Conservation (phyloP, 2,329 filamentous ascomycete species). For the Fusarium nisikadoi region DNA sequence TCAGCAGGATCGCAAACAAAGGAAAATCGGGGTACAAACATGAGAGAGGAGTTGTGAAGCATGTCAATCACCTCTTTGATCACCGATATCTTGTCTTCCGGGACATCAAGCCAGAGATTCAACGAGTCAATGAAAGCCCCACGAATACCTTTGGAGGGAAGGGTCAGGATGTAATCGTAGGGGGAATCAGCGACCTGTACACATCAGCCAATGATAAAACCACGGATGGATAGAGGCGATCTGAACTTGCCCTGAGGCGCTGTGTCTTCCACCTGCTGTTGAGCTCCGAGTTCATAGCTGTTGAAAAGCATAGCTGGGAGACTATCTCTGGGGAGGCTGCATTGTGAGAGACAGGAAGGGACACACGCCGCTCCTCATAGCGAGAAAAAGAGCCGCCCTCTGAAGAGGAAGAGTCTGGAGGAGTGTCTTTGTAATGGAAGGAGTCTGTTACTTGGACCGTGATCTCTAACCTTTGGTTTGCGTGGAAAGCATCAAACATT, state of each 20-base stretch:
- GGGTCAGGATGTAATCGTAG: neutral
- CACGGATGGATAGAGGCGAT: accelerated
- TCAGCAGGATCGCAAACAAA: accelerated
- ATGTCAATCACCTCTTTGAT: neutral
- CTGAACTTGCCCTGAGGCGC: accelerated
- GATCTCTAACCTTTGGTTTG: neutral
- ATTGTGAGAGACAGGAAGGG: neutral
- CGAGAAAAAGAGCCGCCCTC: neutral
- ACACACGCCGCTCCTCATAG: neutral
- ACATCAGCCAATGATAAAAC: accelerated
- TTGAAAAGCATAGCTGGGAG: neutral
- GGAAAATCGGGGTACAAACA: accelerated
- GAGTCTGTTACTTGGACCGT: neutral
- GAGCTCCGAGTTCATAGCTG: neutral
- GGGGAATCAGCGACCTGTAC: neutral
- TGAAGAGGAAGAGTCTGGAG: neutral
- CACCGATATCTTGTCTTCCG: accelerated
- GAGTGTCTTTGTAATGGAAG: neutral
- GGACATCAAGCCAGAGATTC: neutral
- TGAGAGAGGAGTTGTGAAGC: constrained; percentile 10
- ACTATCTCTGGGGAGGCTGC: neutral
- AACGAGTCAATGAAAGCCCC: neutral
- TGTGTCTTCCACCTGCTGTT: neutral
- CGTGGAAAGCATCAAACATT: neutral
- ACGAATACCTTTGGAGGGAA: neutral